Base-by-base conservation (phyloP, 2,329 filamentous ascomycete genomes). In the Pseudocercospora cruenta region DNA sequence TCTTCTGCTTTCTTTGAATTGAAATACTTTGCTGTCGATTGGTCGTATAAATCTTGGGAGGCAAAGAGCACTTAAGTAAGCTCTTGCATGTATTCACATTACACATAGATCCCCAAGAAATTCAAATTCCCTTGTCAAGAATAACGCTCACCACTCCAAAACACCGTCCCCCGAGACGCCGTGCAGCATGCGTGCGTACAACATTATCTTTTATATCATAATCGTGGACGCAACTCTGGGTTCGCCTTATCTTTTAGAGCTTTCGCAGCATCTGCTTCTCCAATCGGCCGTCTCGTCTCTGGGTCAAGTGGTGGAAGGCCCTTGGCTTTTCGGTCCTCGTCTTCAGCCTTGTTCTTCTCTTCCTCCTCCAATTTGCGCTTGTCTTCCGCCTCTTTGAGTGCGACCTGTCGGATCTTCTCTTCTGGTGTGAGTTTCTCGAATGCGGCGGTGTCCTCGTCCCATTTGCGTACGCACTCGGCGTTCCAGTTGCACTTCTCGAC, bases 401-500 rank as follows among this genome's bases (percentile, higher is more conserved):
- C 67, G 62, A 82, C 77, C 64, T 82, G 80, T 67, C 81, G 80
- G 62, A 85, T 84, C 76, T 89, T 85, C 71, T 91, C 87, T 57
- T 88, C 86, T 7, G 85, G 83, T 0, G 85, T 77, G 5, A 91
- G 78, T 26, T 81, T 81, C 5, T 87, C 84, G 76, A 88, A 91
- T 21, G 82, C 83, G 1, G 84, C 86, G 0, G 86, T 86, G 71
- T 90, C 85, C 69, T 84, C 82, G 69, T 91, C 89, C 89, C 89
- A 92, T 70, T 84, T 80, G 26, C 80, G 80, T 10, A 91, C 87
- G 71, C 90, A 91, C 4, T 87, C 85, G 4, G 80, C 76, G 51
- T 88, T 83, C 89, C 89, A 91, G 73, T 91, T 91, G 78, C 89
- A 91, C 69, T 84, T 82, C 75, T 91, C 90, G 0, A 91, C 89